Base-by-base conservation (phyloP, 1,284 basidiomycete genomes). In the Cerioporus squamosus region DNA sequence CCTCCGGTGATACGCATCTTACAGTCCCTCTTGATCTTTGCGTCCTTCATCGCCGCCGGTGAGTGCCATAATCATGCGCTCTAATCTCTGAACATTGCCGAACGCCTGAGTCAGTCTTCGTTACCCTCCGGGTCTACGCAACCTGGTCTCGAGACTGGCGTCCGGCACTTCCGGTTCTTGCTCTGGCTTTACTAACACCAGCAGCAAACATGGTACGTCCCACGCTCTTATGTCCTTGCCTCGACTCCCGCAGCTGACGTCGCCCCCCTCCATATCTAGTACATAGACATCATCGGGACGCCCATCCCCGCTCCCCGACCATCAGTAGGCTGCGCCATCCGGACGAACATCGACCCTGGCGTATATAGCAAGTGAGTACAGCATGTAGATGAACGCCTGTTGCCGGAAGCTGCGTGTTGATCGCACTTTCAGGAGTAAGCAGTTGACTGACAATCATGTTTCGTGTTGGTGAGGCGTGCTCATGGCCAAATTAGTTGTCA, bases 311-410 rank as follows among this genome's bases (percentile, higher is more conserved):
- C 65, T 1, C 66, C 66, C 4, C 43, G 38, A 5, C 63, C 65
- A 6, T 62, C 65, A 10, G 51, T 54, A 3, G 66, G 66, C 4
- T 68, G 65, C 36, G 66, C 66, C 5, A 47, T 64, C 14, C 39
- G 24, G 8, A 44, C 55, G 4, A 58, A 52, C 14, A 29, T 59
- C 17, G 26, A 45, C 18, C 45, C 29, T 5, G 8, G 20, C 33
- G n/a, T 40, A 5, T 60, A 60, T 29, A 60, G 53, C 55, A 55
- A 46, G 63, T 62, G 51, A 18, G 62, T 54, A 3, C 29, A 20
- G 18, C n/a, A 48, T 26, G 15, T 29, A 18, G 18, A 23, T 40
- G 4, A 33, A 17, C 29, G 18, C 23, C 20, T 49, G 22, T 26
- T 38, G 7, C 33, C 8, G 33, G 33, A 36, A 36, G 8, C 33